phyloP scores from a whole-genome alignment of 106 monocot genomes.

The Allium cepa region DNA sequence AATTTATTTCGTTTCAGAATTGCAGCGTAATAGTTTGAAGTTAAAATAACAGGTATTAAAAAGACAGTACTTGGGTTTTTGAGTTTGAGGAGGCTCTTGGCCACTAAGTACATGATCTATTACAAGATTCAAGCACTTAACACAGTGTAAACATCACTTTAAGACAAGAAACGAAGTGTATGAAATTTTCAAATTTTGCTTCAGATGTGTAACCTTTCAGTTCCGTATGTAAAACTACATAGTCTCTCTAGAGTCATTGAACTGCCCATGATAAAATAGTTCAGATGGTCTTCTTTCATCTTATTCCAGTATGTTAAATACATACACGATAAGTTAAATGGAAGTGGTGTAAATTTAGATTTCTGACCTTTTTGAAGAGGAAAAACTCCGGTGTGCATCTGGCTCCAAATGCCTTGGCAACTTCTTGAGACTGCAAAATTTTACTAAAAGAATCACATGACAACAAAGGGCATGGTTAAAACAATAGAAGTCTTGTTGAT shows the following conservation, averaged over 20 bases:
- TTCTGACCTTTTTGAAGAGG: conserved; percentile 82
- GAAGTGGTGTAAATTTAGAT: background rate
- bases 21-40: background rate
- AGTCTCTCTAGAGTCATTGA: conserved; percentile 94
- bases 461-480: background rate
- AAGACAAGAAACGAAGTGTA: background rate
- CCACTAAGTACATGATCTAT: conserved; percentile 87
- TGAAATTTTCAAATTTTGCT: background rate
- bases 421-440: conserved; percentile 72
- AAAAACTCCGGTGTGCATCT: conserved; percentile 98
- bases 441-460: background rate
- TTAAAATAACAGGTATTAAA: background rate
- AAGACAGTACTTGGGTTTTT: conserved; percentile 61
- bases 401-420: conserved; percentile 87
- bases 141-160: background rate
- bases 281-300: conserved; percentile 90
- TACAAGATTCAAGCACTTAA: conserved; percentile 75
- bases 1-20: background rate
- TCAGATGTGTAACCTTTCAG: conserved; percentile 59
- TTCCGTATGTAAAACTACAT: conserved; percentile 43
- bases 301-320: conserved; percentile 14
- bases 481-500: too few relatives aligned
- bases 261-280: conserved; percentile 92
- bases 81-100: conserved; percentile 38
- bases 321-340: background rate